Evolutionary conservation across 768 basidiomycete species (phyloP).

Genomic region (Boletus pseudopeckii): DNA sequence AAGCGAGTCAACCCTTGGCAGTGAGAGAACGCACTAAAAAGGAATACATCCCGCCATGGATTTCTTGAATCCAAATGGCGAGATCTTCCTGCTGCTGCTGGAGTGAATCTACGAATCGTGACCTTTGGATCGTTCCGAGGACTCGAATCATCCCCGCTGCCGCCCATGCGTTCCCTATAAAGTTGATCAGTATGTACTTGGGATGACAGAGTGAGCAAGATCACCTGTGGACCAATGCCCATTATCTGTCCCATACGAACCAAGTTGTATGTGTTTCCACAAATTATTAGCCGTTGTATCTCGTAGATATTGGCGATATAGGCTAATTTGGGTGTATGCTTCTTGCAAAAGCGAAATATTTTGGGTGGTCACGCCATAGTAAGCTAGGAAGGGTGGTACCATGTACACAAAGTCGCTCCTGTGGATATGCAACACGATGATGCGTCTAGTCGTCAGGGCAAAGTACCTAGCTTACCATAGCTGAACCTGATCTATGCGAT

Average conservation of each 20-base stretch:
- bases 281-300: constrained; percentile 50
- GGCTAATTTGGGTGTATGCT: constrained; percentile 66
- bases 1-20: neutral
- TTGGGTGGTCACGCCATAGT: constrained; percentile 63
- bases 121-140: constrained; percentile 65
- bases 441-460: neutral
- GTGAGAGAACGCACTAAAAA: constrained; percentile 44
- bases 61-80: constrained; percentile 63
- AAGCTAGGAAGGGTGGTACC: constrained; percentile 85
- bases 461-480: constrained; percentile 48
- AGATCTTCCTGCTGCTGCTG: constrained; percentile 55
- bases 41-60: constrained; percentile 67
- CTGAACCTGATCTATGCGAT: constrained; percentile 64
- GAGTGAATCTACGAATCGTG: constrained; percentile 49
- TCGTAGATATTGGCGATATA: constrained; percentile 66
- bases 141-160: constrained; percentile 86
- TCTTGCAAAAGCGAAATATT: constrained; percentile 59
- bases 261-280: constrained; percentile 76
- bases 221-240: constrained; percentile 82
- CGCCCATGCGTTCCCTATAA: constrained; percentile 81
- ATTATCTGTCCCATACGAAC: constrained; percentile 47
- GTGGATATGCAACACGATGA: neutral
- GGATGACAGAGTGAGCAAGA: neutral
- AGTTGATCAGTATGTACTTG: neutral
- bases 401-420: constrained; percentile 84